Conservation (phyloP, 306 rosid species). For the Herpetospermum pedunculosum region DNA sequence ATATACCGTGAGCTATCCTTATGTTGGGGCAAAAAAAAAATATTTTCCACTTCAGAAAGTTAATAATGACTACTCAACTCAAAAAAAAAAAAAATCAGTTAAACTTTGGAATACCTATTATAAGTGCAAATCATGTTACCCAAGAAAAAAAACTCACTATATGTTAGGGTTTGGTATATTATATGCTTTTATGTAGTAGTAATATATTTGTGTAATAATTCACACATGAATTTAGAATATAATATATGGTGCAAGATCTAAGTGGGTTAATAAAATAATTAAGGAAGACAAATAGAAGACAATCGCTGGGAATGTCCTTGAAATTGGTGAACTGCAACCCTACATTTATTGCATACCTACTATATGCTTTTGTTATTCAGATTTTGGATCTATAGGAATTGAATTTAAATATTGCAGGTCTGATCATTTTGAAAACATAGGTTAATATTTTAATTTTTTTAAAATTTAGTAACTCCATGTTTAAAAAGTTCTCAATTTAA, state of each 20-base stretch:
- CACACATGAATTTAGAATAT: background rate
- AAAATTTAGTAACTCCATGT: too few species aligned
- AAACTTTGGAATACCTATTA: background rate
- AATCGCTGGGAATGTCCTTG: conserved; percentile 2
- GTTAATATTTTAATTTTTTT: too few species aligned
- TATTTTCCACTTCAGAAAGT: too few species aligned
- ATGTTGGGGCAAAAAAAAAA: too few species aligned
- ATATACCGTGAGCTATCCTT: too few species aligned
- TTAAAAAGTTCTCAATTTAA: too few species aligned
- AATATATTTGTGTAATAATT: conserved; percentile 2
- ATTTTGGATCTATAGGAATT: background rate
- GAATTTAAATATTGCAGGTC: background rate
- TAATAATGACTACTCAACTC: background rate
- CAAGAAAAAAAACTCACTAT: background rate
- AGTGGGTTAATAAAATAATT: conserved; percentile 7
- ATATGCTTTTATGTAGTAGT: background rate
- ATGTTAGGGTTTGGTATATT: conserved; percentile 2
- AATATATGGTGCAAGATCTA: conserved; percentile 2
- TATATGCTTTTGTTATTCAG: background rate
- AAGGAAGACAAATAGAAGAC: conserved; percentile 1
- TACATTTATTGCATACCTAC: background rate
- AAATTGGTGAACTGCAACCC: background rate
- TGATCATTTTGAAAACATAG: background rate
- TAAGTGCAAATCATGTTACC: background rate
- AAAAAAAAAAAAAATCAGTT: background rate